Conservation (phyloP, 805 yeast species). For the Spathaspora girioi region DNA sequence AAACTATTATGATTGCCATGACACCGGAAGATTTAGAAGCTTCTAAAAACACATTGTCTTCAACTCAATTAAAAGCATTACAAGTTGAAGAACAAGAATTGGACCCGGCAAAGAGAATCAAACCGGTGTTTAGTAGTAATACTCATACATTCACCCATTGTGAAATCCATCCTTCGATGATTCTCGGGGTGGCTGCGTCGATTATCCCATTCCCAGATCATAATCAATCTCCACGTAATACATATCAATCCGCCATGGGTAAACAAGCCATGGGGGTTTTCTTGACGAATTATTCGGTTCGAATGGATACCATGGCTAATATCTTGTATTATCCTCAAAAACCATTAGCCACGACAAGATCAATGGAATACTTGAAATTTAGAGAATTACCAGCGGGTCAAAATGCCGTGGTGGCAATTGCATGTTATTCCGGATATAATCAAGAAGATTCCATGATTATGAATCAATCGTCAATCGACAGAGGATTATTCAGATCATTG, state of each 20-base stretch:
- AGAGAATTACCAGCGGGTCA: conserved; percentile 99
- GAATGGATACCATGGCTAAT: conserved; percentile 99
- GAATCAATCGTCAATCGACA: conserved; percentile 96
- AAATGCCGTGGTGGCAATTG: conserved; percentile 96
- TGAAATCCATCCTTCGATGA: conserved; percentile 99
- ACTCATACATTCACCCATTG: conserved; percentile 93
- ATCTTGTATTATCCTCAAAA: conserved; percentile 96
- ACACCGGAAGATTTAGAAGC: conserved; percentile 93
- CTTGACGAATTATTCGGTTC: conserved; percentile 88
- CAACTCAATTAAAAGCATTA: conserved; percentile 33
- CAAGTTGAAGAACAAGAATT: conserved; percentile 43
- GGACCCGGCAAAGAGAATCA: conserved; percentile 85
- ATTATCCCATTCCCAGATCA: conserved; percentile 99
- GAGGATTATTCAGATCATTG: conserved; percentile 93
- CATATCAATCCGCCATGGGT: conserved; percentile 99
- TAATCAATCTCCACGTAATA: conserved; percentile 98
- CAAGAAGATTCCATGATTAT: conserved; percentile 99
- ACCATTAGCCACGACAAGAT: conserved; percentile 95
- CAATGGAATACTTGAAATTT: conserved; percentile 96
- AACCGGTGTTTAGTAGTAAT: conserved; percentile 50
- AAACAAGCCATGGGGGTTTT: conserved; percentile 99
- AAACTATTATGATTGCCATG: conserved; percentile 98
- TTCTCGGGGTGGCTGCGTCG: conserved; percentile 96
- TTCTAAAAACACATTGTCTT: conserved; percentile 42
- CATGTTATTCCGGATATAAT: conserved; percentile 97